Evolutionary conservation across 2,329 filamentous ascomycete genomes (phyloP), one percentile per base, ranked within the genome.

Genomic region (Sordariomycetes sp.): DNA sequence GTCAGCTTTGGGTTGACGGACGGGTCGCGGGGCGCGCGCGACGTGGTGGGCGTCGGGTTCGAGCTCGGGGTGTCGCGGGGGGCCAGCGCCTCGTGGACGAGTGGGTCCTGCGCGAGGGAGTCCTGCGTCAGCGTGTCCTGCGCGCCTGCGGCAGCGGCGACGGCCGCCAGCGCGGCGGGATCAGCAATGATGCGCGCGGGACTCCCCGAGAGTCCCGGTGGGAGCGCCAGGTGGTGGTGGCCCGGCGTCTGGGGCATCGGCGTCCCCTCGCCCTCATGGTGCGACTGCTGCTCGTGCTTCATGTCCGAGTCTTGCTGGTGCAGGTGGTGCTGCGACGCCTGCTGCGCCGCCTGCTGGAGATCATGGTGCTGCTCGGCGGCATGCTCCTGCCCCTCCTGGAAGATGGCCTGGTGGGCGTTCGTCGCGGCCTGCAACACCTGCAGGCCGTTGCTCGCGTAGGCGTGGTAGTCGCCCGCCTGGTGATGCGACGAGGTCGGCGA

Each of bases 1-100:
- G 78, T 82, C 52, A 78, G 69, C 67, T 80, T 81, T 17, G 72
- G 72, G 57, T 75, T 75, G 57, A 74, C 66, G 13, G 69, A 71
- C 8, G 72, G 70, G 58, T 75, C 73, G 62, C 68, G 52, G 54
- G 20, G 32, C 50, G 20, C 24, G 52, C 15, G 28, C 2, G 15
- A 28, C 17, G 59, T 32, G 12, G 54, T 25, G 13, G 56, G n/a
- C 50, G 56, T 57, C 20, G 34, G 2, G 10, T 36, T 22, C 34
- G 53, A 25, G 10, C 6, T 6, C 15, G 53, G 42, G 13, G 55
- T n/a, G 10, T 10, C 13, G 12, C 51, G 12, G 12, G 51, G 24
- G 20, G 53, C 57, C 17, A 58, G 57, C 32, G 53, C 52, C 34
- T 57, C 51, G 12, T 54, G 56, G 3, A 39, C 51, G 34, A 53